phyloP scores from a whole-genome alignment of 192 early-diverging fungal genomes.

The Backusella australiensis region DNA sequence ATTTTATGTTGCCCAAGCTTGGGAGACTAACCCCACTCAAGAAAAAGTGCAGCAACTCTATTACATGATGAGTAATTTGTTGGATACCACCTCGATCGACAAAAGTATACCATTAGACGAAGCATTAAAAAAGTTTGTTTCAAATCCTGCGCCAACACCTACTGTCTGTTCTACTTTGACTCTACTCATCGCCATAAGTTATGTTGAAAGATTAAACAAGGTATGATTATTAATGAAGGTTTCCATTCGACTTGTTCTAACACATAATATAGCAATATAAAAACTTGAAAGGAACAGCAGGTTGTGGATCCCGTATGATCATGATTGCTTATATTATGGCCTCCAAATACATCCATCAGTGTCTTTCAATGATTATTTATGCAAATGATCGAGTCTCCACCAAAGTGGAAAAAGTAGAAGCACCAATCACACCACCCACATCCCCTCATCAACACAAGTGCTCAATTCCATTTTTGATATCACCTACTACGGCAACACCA shows the following conservation, averaged over 20 bases:
- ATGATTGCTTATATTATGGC: constrained; percentile 51
- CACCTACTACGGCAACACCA: not conserved
- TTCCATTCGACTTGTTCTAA: not conserved
- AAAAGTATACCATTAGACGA: constrained; percentile 16
- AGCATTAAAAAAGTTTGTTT: constrained; percentile 22
- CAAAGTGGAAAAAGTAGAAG: not conserved
- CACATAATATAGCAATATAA: constrained; percentile 38
- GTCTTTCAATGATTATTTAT: constrained; percentile 23
- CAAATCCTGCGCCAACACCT: constrained; percentile 20
- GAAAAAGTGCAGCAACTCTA: constrained; percentile 6
- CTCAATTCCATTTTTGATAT: not conserved
- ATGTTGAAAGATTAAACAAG: constrained; percentile 44
- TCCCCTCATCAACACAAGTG: not conserved
- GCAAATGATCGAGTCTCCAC: not conserved
- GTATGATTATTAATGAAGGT: not conserved
- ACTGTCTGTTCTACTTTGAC: constrained; percentile 41
- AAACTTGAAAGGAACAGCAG: constrained; percentile 39
- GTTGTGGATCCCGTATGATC: constrained; percentile 47
- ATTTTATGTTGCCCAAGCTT: constrained; percentile 15
- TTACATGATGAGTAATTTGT: constrained; percentile 20
- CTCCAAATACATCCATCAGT: constrained; percentile 38
- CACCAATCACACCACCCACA: not conserved
- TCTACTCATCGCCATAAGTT: constrained; percentile 44
- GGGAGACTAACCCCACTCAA: constrained; percentile 10
- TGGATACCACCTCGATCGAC: constrained; percentile 18